Percentiles rank a stretch among this genome's conserved stretches.
These are phyloP conservation scores for Aspergillus transmontanensis DNA, from an alignment of 2,329 filamentous ascomycete genomes.

Conservation along the genomic window DNA sequence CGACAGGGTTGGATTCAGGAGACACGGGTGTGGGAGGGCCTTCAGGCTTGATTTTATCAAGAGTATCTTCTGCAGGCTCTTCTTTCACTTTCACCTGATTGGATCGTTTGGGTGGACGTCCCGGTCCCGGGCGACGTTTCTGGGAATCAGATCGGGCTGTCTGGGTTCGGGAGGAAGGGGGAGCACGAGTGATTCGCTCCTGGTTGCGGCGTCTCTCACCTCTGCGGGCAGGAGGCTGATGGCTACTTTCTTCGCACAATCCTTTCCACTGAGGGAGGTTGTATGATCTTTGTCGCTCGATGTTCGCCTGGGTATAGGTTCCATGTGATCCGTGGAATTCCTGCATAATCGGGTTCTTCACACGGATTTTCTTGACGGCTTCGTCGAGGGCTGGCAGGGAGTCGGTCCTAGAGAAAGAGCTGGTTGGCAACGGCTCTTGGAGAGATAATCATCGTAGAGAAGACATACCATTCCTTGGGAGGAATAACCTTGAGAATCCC, in stretches of 20 bases:
- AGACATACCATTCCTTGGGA: constrained; percentile 82
- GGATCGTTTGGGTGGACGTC: constrained; percentile 40
- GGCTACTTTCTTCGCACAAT: constrained; percentile 89
- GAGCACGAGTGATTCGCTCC: constrained; percentile 47
- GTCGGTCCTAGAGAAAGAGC: constrained; percentile 56
- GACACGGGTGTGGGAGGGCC: constrained; percentile 59
- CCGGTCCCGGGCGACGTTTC: constrained; percentile 50
- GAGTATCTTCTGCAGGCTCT: constrained; percentile 37
- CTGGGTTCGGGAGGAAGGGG: constrained; percentile 35
- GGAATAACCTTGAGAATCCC: constrained; percentile 96
- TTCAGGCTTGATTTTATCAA: constrained; percentile 44
- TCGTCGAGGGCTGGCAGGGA: constrained; percentile 77
- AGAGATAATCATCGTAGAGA: not conserved
- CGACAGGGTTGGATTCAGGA: constrained; percentile 54
- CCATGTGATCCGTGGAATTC: constrained; percentile 96
- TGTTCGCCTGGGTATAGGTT: constrained; percentile 95
- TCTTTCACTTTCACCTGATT: constrained; percentile 44
- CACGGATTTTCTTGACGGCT: constrained; percentile 84
- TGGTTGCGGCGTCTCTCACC: constrained; percentile 61
- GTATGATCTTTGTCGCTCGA: constrained; percentile 93
- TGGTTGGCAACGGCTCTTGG: constrained; percentile 1
- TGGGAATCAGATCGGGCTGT: constrained; percentile 41
- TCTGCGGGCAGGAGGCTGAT: constrained; percentile 89
- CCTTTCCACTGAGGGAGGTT: constrained; percentile 96
- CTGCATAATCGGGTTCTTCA: constrained; percentile 96